These are phyloP conservation scores for Magnolia changhungtana DNA, from an alignment of 164 flowering plant genomes.

Conservation along the genomic window DNA sequence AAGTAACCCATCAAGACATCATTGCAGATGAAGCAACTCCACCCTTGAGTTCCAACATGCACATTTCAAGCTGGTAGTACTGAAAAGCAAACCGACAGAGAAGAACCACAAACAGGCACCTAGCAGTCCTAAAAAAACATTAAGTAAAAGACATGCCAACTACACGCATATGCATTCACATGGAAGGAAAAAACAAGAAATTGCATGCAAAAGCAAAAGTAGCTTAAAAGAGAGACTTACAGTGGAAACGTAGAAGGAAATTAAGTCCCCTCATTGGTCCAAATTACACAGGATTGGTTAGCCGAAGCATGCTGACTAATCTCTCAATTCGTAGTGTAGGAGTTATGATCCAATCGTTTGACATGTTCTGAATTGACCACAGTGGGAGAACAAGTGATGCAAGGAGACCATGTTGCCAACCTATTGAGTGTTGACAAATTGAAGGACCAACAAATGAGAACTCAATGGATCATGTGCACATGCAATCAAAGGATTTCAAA, in stretches of 20 bases:
- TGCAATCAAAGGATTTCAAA: constrained; percentile 4
- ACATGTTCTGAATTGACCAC: background rate
- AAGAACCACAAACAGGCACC: too few species aligned
- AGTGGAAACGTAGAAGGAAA: constrained; percentile 9
- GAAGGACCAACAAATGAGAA: constrained; percentile 14
- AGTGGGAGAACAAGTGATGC: constrained; percentile 5
- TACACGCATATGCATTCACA: background rate
- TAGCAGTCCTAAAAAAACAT: too few species aligned
- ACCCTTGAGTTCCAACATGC: too few species aligned
- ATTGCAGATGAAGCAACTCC: too few species aligned
- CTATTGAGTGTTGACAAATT: constrained; percentile 16
- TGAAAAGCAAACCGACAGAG: too few species aligned
- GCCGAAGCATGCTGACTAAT: constrained; percentile 3
- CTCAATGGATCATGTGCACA: constrained; percentile 1
- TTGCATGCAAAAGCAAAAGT: background rate
- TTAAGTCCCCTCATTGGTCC: background rate
- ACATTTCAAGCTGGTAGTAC: too few species aligned
- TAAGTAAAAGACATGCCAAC: background rate
- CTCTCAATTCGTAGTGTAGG: constrained; percentile 8
- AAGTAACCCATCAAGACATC: too few species aligned
- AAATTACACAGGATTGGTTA: background rate
- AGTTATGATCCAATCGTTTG: constrained; percentile 8
- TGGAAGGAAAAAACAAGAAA: background rate
- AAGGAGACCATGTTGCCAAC: constrained; percentile 13
- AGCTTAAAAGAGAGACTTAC: constrained; percentile 15